A percentile compares a stretch with the other conserved stretches of the same genome.
phyloP scores from a whole-genome alignment of 2,329 filamentous ascomycete species.

The Penicillium sp. region DNA sequence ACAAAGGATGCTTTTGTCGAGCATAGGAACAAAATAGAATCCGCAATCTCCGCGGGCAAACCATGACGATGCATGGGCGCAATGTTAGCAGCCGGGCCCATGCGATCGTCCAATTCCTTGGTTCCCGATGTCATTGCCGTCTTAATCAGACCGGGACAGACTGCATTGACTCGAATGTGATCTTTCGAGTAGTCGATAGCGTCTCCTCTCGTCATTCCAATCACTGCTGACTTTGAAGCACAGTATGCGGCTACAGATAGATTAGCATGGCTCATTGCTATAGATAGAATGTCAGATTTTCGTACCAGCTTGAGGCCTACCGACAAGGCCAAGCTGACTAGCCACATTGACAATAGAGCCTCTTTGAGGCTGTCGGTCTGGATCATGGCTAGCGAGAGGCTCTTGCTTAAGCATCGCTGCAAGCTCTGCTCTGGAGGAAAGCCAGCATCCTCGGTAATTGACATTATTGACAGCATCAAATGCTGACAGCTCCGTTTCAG shows the following conservation, averaged over 20 bases:
- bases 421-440: constrained; percentile 45
- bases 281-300: constrained; percentile 17
- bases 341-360: constrained; percentile 53
- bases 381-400: constrained; percentile 39
- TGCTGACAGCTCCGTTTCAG: constrained; percentile 45
- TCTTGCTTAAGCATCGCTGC: constrained; percentile 47
- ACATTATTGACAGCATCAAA: constrained; percentile 54
- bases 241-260: constrained; percentile 49
- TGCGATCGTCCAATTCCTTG: constrained; percentile 35
- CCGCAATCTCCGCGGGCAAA: constrained; percentile 47
- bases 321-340: constrained; percentile 50
- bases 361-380: constrained; percentile 35
- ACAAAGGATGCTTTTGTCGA: constrained; percentile 50
- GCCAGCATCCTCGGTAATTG: constrained; percentile 53
- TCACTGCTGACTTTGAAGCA: constrained; percentile 55
- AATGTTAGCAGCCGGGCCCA: constrained; percentile 43
- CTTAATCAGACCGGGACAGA: constrained; percentile 44
- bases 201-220: constrained; percentile 55
- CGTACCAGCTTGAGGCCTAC: constrained; percentile 43
- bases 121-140: constrained; percentile 46
- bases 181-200: constrained; percentile 52
- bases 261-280: background rate
- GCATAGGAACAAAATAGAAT: constrained; percentile 49
- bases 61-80: constrained; percentile 53
- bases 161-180: constrained; percentile 33